phyloP scores from a whole-genome alignment of 202 grass and related monocot genomes.

The Dendrocalamus latiflorus region DNA sequence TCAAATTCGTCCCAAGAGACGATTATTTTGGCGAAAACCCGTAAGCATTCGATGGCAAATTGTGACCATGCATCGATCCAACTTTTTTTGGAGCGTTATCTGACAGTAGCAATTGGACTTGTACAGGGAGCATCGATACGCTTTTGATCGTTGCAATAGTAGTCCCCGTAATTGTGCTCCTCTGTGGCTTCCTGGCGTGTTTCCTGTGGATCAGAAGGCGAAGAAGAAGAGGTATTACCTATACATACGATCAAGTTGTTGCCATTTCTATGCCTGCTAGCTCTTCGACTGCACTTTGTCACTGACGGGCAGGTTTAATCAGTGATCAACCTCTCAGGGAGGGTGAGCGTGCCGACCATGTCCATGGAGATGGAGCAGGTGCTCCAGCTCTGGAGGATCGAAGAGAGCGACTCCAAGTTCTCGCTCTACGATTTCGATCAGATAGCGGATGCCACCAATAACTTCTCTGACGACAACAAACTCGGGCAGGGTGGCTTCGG shows the following conservation, averaged over 20 bases:
- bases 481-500: slow-evolving; percentile 85
- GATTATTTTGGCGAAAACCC: no score
- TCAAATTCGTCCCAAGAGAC: no score
- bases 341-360: slow-evolving; percentile 30
- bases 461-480: slow-evolving; percentile 58
- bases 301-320: background rate
- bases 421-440: slow-evolving; percentile 46
- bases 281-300: background rate
- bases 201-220: slow-evolving; percentile 51
- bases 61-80: no score
- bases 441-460: slow-evolving; percentile 41
- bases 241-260: no score
- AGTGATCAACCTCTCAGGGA: slow-evolving; percentile 21
- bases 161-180: slow-evolving; percentile 32
- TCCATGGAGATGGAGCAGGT: slow-evolving; percentile 63
- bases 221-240: slow-evolving; percentile 44
- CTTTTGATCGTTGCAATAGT: slow-evolving; percentile 20
- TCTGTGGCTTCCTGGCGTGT: slow-evolving; percentile 28
- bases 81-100: background rate
- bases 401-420: slow-evolving; percentile 60
- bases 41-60: no score
- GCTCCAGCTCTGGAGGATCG: slow-evolving; percentile 44
- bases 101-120: background rate
- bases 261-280: no score
- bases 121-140: slow-evolving; percentile 8